These are phyloP conservation scores for Sonneratia alba DNA, from an alignment of 345 rosid species.

Conservation along the genomic window DNA sequence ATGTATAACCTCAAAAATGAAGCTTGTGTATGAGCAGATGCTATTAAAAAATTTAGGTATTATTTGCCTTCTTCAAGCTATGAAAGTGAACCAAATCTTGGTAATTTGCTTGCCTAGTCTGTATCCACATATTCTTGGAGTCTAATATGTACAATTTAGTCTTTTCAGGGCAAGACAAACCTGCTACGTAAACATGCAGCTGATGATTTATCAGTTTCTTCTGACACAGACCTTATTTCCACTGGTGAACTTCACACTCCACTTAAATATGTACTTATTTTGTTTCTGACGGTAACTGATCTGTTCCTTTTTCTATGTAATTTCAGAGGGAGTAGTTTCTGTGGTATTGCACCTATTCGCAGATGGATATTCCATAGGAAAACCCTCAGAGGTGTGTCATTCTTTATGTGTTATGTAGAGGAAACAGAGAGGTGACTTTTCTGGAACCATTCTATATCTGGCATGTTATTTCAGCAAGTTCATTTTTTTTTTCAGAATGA, in stretches of 20 bases:
- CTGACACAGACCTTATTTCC: slow-evolving; percentile 19
- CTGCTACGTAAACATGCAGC: neutral
- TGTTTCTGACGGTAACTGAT: slow-evolving; percentile 1
- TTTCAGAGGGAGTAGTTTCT: slow-evolving; percentile 67
- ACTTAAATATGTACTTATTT: slow-evolving; percentile 7
- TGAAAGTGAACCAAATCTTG: neutral
- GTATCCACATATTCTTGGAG: neutral
- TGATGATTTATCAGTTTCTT: slow-evolving; percentile 19
- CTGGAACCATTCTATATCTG: slow-evolving; percentile 6
- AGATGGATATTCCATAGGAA: slow-evolving; percentile 70
- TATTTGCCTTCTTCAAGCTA: neutral
- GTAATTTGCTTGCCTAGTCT: neutral
- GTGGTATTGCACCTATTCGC: slow-evolving; percentile 59
- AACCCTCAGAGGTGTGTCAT: slow-evolving; percentile 63
- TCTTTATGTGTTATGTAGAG: neutral
- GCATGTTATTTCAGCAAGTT: slow-evolving; percentile 5
- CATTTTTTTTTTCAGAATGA: slow-evolving; percentile 32
- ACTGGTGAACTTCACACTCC: slow-evolving; percentile 25
- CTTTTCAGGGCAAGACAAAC: slow-evolving; percentile 1
- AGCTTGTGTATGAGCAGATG: neutral
- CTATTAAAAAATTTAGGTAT: neutral
- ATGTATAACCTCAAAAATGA: neutral
- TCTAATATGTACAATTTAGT: neutral
- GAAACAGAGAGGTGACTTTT: neutral
- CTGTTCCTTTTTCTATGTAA: slow-evolving; percentile 15